Percentiles rank a stretch among this genome's conserved stretches.
These are phyloP conservation scores for Sclerotinia borealis DNA, from an alignment of 2,329 filamentous ascomycete species.

Conservation along the genomic window DNA sequence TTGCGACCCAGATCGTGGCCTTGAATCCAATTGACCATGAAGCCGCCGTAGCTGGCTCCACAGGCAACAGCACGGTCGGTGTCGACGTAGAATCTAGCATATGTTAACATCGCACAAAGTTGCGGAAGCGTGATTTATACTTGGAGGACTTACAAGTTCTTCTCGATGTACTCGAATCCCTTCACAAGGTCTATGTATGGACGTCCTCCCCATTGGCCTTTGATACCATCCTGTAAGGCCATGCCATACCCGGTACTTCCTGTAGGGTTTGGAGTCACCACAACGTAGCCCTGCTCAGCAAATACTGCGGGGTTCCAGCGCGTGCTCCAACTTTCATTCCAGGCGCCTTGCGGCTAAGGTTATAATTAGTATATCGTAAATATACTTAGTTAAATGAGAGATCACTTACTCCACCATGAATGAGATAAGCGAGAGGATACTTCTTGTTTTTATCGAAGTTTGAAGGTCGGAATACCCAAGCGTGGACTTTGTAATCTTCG, in stretches of 20 bases:
- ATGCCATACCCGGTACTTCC: conserved; percentile 81
- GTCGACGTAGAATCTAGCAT: conserved; percentile 51
- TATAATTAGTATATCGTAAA: not conserved
- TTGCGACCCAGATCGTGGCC: conserved; percentile 74
- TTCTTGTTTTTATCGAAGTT: conserved; percentile 62
- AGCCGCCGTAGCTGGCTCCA: conserved; percentile 70
- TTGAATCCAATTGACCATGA: conserved; percentile 88
- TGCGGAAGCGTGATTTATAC: not conserved
- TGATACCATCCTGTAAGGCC: conserved; percentile 68
- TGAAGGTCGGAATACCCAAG: conserved; percentile 60
- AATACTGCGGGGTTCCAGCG: conserved; percentile 84
- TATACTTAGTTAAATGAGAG: not conserved
- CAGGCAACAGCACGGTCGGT: conserved; percentile 63
- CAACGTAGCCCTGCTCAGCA: conserved; percentile 82
- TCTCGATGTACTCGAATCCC: conserved; percentile 67
- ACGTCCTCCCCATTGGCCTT: conserved; percentile 74
- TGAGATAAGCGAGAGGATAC: conserved; percentile 72
- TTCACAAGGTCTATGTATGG: conserved; percentile 80
- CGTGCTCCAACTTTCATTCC: conserved; percentile 45
- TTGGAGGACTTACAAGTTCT: conserved; percentile 42
- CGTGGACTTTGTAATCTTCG: conserved; percentile 54
- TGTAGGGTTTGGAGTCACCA: conserved; percentile 75
- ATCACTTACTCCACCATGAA: conserved; percentile 61
- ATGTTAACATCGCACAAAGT: not conserved
- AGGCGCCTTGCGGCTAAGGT: conserved; percentile 30